Percentiles rank a stretch among this genome's conserved stretches.
phyloP scores from a whole-genome alignment of 2,329 filamentous ascomycete species.

The Penicillium sclerotiorum region DNA sequence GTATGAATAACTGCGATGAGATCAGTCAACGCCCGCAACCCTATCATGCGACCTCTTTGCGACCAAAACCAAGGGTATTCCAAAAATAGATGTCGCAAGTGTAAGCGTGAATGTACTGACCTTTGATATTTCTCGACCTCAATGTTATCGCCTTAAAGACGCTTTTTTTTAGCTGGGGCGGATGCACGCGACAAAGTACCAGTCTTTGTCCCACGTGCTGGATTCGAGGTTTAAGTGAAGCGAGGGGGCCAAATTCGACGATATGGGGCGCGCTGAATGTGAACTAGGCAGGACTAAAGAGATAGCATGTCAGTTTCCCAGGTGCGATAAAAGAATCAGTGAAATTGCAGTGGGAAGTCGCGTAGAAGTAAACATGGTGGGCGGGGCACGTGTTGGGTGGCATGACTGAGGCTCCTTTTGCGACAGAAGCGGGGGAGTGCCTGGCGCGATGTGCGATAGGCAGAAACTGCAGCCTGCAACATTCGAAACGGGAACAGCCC shows the following conservation, averaged over 20 bases:
- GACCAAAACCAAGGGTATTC: too few relatives aligned
- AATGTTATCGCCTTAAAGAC: too few relatives aligned
- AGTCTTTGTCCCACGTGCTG: constrained; percentile 20
- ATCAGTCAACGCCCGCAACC: constrained; percentile 10
- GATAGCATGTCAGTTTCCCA: constrained; percentile 1
- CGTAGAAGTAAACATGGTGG: constrained; percentile 7
- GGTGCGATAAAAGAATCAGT: neutral
- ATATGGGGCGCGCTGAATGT: constrained; percentile 19
- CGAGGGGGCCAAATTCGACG: constrained; percentile 4
- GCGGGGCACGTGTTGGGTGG: constrained; percentile 18
- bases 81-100: neutral
- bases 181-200: constrained; percentile 18
- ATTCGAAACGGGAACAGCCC: neutral
- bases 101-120: constrained; percentile 5
- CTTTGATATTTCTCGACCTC: constrained; percentile 13
- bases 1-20: constrained; percentile 7
- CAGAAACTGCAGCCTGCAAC: too few relatives aligned
- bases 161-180: neutral
- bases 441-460: neutral
- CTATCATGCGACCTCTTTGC: too few relatives aligned
- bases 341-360: neutral
- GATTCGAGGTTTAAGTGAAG: constrained; percentile 5
- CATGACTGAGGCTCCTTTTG: constrained; percentile 19
- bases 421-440: constrained; percentile 6
- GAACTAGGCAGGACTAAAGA: constrained; percentile 8